These are phyloP conservation scores for Craterostigma plantagineum DNA, from an alignment of 257 asterid species.

Conservation along the genomic window DNA sequence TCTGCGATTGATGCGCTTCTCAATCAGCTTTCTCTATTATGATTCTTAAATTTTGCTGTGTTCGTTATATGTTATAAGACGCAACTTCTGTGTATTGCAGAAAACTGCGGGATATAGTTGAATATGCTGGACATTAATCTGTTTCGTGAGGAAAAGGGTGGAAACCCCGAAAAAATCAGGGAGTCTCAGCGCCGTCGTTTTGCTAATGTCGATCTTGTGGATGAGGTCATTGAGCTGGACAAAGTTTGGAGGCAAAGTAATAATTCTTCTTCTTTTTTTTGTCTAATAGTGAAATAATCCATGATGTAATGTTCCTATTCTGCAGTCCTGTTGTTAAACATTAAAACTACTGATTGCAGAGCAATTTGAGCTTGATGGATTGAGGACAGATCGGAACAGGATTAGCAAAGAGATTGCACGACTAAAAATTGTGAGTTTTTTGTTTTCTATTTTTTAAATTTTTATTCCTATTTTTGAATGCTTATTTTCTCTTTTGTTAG, in stretches of 20 bases:
- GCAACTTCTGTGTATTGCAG: too few species aligned
- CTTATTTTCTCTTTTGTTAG: too few species aligned
- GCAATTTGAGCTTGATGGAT: slow-evolving; percentile 62
- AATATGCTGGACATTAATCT: slow-evolving; percentile 84
- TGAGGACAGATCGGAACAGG: slow-evolving; percentile 56
- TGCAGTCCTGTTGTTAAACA: background rate
- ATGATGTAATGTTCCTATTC: background rate
- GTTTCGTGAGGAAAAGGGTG: slow-evolving; percentile 74
- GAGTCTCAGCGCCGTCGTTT: slow-evolving; percentile 86
- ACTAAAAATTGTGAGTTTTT: slow-evolving; percentile 54
- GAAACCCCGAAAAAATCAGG: slow-evolving; percentile 60
- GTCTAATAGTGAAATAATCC: background rate
- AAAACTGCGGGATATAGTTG: too few species aligned
- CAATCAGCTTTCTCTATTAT: too few species aligned
- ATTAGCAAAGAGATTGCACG: slow-evolving; percentile 57
- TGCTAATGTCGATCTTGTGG: slow-evolving; percentile 40
- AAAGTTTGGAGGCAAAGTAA: slow-evolving; percentile 68
- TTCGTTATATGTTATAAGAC: too few species aligned
- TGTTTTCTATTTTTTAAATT: background rate
- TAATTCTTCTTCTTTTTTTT: background rate
- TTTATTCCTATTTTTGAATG: background rate
- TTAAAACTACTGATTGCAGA: slow-evolving; percentile 23
- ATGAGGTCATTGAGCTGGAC: slow-evolving; percentile 73
- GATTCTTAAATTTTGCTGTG: too few species aligned
- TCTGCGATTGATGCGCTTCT: too few species aligned